phyloP scores from a whole-genome alignment of 805 yeast genomes.

The Spathaspora sp. region DNA sequence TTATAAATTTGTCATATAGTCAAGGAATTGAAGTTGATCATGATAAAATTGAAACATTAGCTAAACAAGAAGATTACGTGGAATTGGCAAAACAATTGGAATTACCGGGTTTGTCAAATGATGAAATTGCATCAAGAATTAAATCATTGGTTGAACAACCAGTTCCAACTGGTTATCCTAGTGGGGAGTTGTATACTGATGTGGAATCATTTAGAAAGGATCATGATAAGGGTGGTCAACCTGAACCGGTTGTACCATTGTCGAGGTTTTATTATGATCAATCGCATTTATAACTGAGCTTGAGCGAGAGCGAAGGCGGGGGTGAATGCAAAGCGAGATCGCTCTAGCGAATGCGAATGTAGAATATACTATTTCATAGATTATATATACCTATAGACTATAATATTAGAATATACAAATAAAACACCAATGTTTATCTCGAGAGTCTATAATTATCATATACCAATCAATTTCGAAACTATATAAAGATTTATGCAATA shows the following conservation, averaged over 20 bases:
- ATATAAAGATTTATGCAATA: too few relatives aligned
- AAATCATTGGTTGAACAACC: slow-evolving; percentile 18
- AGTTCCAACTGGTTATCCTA: slow-evolving; percentile 42
- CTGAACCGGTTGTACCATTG: slow-evolving; percentile 44
- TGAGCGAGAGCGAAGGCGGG: too few relatives aligned
- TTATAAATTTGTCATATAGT: slow-evolving; percentile 22
- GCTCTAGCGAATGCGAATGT: too few relatives aligned
- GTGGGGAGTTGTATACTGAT: slow-evolving; percentile 43
- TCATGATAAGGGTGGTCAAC: slow-evolving; percentile 55
- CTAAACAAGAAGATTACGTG: slow-evolving; percentile 2
- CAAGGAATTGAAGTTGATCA: slow-evolving; percentile 16
- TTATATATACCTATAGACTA: too few relatives aligned
- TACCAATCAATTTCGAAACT: too few relatives aligned
- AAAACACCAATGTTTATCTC: too few relatives aligned
- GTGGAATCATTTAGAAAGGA: slow-evolving; percentile 55
- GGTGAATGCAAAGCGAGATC: too few relatives aligned
- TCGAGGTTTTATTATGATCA: slow-evolving; percentile 21
- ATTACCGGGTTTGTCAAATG: slow-evolving; percentile 1
- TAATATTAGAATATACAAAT: too few relatives aligned
- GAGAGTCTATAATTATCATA: too few relatives aligned
- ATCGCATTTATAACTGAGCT: slow-evolving; percentile 13
- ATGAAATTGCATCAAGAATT: neutral
- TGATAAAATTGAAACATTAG: slow-evolving; percentile 21
- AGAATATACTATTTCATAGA: too few relatives aligned
- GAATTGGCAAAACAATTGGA: neutral